These are phyloP conservation scores for Dianthus caryophyllus DNA, from an alignment of 148 eudicot species.

Conservation along the genomic window DNA sequence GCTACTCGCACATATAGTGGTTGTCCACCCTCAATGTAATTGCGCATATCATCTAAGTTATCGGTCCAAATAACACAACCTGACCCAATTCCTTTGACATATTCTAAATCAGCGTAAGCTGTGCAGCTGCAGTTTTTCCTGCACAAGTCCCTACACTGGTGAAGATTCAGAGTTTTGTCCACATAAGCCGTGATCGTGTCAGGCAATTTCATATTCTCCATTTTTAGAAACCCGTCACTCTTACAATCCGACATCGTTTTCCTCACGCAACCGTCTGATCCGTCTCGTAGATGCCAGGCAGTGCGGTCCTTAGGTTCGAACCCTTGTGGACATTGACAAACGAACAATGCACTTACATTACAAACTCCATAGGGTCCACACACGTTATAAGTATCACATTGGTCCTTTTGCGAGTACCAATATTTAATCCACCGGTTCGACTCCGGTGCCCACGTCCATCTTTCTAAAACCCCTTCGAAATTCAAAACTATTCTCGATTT, in stretches of 20 bases:
- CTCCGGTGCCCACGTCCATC: conserved; percentile 47
- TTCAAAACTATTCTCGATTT: conserved; percentile 44
- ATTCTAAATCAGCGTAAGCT: conserved; percentile 34
- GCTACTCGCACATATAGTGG: conserved; percentile 33
- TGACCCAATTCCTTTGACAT: conserved; percentile 23
- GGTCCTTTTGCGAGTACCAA: conserved; percentile 65
- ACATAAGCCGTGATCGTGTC: conserved; percentile 37
- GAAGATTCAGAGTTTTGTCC: conserved; percentile 28
- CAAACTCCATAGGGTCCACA: conserved; percentile 59
- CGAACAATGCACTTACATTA: conserved; percentile 30
- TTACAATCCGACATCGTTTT: conserved; percentile 29
- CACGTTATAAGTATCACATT: conserved; percentile 45
- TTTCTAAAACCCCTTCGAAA: conserved; percentile 24
- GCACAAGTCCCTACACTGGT: conserved; percentile 46
- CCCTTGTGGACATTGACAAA: conserved; percentile 54
- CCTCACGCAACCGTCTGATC: conserved; percentile 51
- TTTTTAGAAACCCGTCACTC: conserved; percentile 42
- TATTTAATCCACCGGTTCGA: conserved; percentile 38
- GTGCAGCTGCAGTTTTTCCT: conserved; percentile 44
- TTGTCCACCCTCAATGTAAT: conserved; percentile 37
- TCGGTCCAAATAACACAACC: conserved; percentile 41
- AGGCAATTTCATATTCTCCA: conserved; percentile 58
- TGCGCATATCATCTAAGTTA: conserved; percentile 32
- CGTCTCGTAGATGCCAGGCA: conserved; percentile 55
- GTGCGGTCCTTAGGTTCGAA: conserved; percentile 37